A percentile compares a stretch with the other conserved stretches of the same genome.
phyloP scores from a whole-genome alignment of 2,329 filamentous ascomycete species.

The Ophiostoma australiae region DNA sequence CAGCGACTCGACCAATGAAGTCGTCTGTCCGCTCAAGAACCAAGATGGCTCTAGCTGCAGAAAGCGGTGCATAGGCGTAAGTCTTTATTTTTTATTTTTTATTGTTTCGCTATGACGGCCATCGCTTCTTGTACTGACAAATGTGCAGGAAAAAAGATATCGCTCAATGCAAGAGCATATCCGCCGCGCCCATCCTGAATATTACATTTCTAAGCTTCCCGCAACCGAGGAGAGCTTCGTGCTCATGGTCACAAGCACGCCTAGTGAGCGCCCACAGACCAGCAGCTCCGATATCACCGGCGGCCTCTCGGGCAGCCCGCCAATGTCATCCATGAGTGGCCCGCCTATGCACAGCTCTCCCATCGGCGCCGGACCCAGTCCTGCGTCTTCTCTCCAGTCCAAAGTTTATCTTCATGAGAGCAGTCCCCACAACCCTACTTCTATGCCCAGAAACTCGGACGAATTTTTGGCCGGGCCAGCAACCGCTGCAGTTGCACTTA shows the following conservation, averaged over 20 bases:
- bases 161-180: constrained; percentile 99
- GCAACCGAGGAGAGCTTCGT: constrained; percentile 97
- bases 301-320: constrained; percentile 18
- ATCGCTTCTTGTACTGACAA: background rate
- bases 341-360: constrained; percentile 13
- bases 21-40: constrained; percentile 91
- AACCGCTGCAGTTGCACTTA: constrained; percentile 78
- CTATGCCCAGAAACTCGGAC: constrained; percentile 62
- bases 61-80: constrained; percentile 96
- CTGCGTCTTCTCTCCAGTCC: constrained; percentile 15
- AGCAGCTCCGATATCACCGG: constrained; percentile 13
- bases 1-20: constrained; percentile 88
- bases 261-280: constrained; percentile 39
- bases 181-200: constrained; percentile 88
- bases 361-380: background rate
- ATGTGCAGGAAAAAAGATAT: constrained; percentile 49
- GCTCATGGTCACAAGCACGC: constrained; percentile 90
- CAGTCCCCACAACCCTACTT: constrained; percentile 44
- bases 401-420: constrained; percentile 58
- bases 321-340: background rate
- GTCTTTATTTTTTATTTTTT: constrained; percentile 42
- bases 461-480: constrained; percentile 62
- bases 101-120: no score
- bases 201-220: constrained; percentile 96
- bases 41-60: constrained; percentile 95